Evolutionary conservation across 2,329 filamentous ascomycete genomes (phyloP).

Genomic region (Aureobasidium zeae): DNA sequence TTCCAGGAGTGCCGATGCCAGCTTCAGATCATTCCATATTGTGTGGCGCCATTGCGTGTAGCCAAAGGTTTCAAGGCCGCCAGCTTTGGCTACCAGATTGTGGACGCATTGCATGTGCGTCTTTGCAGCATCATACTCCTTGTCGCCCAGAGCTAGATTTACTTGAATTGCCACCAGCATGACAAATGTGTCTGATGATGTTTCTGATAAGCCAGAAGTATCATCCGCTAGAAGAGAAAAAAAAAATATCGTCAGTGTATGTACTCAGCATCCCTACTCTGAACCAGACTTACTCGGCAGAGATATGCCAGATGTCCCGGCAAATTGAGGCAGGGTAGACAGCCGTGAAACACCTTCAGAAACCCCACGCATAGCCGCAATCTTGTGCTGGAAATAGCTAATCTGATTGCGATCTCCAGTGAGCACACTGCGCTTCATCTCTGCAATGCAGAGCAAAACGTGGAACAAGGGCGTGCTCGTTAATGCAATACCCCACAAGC

Average conservation of each 20-base stretch:
- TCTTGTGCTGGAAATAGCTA: conserved; percentile 12
- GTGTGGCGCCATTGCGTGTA: conserved; percentile 14
- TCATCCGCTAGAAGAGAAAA: conserved; percentile 2
- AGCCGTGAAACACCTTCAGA: conserved; percentile 9
- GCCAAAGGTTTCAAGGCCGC: conserved; percentile 4
- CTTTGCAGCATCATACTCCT: conserved; percentile 12
- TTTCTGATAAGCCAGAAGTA: background rate
- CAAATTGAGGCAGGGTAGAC: conserved; percentile 8
- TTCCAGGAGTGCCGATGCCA: conserved; percentile 7
- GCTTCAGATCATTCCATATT: conserved; percentile 13
- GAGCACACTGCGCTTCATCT: conserved; percentile 12
- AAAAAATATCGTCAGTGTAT: background rate
- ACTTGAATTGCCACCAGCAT: conserved; percentile 13
- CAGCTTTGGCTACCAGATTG: conserved; percentile 3
- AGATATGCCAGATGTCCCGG: background rate
- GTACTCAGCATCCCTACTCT: too few species aligned
- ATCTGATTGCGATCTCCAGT: conserved; percentile 12
- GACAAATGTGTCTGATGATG: conserved; percentile 9
- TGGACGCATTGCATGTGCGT: conserved; percentile 8
- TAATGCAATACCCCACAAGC: conserved; percentile 9
- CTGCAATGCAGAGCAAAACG: conserved; percentile 6
- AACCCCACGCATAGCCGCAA: conserved; percentile 13
- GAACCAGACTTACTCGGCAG: conserved; percentile 3
- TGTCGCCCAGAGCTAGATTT: conserved; percentile 7
- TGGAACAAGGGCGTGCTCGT: conserved; percentile 12